Base-by-base conservation (phyloP, 495 filamentous ascomycete species). In the Sabuloglossum arenarium region DNA sequence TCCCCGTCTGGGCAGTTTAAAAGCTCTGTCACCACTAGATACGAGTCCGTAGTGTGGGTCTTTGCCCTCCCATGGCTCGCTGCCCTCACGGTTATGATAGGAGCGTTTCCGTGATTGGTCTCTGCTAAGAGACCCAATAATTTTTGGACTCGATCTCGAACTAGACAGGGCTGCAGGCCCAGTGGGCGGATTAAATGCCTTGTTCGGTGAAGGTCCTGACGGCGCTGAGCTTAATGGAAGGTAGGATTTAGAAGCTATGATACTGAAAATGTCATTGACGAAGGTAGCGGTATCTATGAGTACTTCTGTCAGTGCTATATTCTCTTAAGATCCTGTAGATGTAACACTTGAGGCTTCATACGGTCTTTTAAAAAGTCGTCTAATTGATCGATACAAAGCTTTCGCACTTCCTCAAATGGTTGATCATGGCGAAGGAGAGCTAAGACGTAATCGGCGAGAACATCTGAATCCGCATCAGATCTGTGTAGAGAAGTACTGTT, bases 361-460 rank as follows among this genome's bases (percentile, higher is more conserved):
- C 86, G 78, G 60, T 93, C 85, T 69, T 80, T 78, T 8, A 98
- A 69, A 65, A 97, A 97, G 64, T 95, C 89, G 24, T 85, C 80
- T 47, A 97, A 75, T 61, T 88, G 84, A 46, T 80, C 77, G 60
- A 86, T 76, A 56, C 84, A 90, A 21, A 82, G 77, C 62, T 77
- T 73, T 63, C 81, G 79, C 34, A 94, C 81, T 53, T 81, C 74
- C 4, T 82, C 76, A n/a, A 78, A 76, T 23, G 80, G 75, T 58
- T 84, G 85, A 61, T 95, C 87, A 54, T 86, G 80, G 56, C 79
- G 79, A 31, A 95, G 73, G 10, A 98, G 78, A n/a, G 90, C 90
- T 30, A 96, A 71, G 0, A 98, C 86, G 64, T 96, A 98, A 64
- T 98, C 91, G 30, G 88, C 89, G 16, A 98, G 82, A 3, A 98